Percentiles rank a stretch among this genome's conserved stretches.
Conservation (phyloP, 129 eudicot species). For the Rutidosis leptorrhynchoides region DNA sequence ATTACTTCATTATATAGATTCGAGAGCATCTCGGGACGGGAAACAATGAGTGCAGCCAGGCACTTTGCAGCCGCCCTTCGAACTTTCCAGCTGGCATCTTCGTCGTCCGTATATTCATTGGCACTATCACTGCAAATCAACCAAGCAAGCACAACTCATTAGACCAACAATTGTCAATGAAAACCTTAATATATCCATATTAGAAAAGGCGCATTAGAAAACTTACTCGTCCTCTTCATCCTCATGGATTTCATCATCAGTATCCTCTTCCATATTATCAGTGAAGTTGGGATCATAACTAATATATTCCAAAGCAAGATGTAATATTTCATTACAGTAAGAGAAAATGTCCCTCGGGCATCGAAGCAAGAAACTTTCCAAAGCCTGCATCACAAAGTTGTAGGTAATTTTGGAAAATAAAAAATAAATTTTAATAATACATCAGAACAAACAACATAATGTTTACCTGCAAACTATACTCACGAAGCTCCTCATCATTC, state of each 20-base stretch:
- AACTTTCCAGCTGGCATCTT: slow-evolving; percentile 97
- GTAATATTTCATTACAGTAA: slow-evolving; percentile 76
- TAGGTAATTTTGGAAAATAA: too few species aligned
- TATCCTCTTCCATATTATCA: slow-evolving; percentile 98
- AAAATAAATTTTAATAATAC: too few species aligned
- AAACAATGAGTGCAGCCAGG: slow-evolving; percentile 83
- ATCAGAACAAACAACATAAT: slow-evolving; percentile 12
- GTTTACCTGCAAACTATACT: slow-evolving; percentile 94
- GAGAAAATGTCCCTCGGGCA: slow-evolving; percentile 90
- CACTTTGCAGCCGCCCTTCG: slow-evolving; percentile 96
- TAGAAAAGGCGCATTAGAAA: slow-evolving; percentile 2
- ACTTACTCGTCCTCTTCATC: slow-evolving; percentile 98
- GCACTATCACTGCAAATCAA: slow-evolving; percentile 82
- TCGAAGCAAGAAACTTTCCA: slow-evolving; percentile 91
- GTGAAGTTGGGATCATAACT: slow-evolving; percentile 99
- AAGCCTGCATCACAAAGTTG: slow-evolving; percentile 56
- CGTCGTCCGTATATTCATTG: slow-evolving; percentile 92
- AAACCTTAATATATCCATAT: background rate
- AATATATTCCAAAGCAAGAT: slow-evolving; percentile 80
- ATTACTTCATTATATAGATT: slow-evolving; percentile 81
- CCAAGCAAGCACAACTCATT: slow-evolving; percentile 24
- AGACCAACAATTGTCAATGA: slow-evolving; percentile 7
- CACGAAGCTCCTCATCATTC: slow-evolving; percentile 98
- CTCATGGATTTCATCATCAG: slow-evolving; percentile 71
- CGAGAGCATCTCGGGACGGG: slow-evolving; percentile 90